Base-by-base conservation (phyloP, 177 flowering plant genomes). In the Vitis hybrid region DNA sequence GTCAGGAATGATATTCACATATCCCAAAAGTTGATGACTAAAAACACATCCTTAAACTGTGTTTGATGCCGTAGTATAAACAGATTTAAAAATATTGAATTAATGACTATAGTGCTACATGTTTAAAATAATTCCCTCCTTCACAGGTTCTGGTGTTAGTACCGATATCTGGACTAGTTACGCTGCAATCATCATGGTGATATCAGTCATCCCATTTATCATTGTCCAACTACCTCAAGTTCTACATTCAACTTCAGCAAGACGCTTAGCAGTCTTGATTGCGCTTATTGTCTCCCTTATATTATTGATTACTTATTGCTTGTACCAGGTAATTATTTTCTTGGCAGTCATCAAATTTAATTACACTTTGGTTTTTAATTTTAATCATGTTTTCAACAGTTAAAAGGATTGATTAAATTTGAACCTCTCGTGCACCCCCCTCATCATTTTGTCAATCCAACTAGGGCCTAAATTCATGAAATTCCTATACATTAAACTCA, bases 131-230 rank as follows among this genome's bases (percentile, higher is more conserved):
- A 56, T 66, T 16, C 61, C 61, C 21, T 10, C 62, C 5, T 12
- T 60, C 66, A 66, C 76, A 81, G 84, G 70, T 16, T 65, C 81
- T 70, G 84, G 84, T 52, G 76, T 81, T 19, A 78, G 74, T 65
- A 78, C 81, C 61, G 84, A 81, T 73, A 65, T 76, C 9, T 78
- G 84, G 84, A 81, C 84, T 45, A 51, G 78, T 48, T 78, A 76
- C 71, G 80, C 78, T 62, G 84, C 76, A 56, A 67, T 74, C 59
- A 81, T 81, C 10, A 78, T 81, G 84, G 75, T 67, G 55, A 60
- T 78, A 59, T 81, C 84, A 39, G 74, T 81, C 12, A 68, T 81
- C n/a, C 84, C 84, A 39, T 81, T 78, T 69, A 12, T 81, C 14
- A 62, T 81, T 61, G 81, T 78, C 56, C 84, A 81, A 72, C 12